Evolutionary conservation across 2,329 filamentous ascomycete genomes (phyloP).

Genomic region (Emmonsiellopsis sp.): DNA sequence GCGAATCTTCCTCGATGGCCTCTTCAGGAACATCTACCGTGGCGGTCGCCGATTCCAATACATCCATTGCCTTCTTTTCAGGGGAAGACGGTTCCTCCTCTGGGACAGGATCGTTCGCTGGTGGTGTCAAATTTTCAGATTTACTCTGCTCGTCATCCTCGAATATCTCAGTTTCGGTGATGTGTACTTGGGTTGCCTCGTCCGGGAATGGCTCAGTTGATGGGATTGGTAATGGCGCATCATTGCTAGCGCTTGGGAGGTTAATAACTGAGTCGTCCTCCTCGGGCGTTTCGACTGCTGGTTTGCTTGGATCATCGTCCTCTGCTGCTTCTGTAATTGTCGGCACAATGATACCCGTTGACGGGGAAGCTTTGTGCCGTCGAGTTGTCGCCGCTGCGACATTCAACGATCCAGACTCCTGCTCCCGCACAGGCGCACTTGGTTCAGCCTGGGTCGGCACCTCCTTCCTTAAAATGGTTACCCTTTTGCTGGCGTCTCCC

Average conservation of each 20-base stretch:
- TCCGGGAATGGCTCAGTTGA: not conserved
- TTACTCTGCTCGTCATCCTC: not conserved
- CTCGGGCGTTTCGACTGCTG: constrained; percentile 19
- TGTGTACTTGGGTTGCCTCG: not conserved
- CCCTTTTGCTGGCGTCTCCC: constrained; percentile 9
- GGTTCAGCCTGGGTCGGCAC: constrained; percentile 21
- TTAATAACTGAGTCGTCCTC: constrained; percentile 1
- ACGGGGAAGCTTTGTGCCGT: constrained; percentile 58
- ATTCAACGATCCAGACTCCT: constrained; percentile 15
- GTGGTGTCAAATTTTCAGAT: not conserved
- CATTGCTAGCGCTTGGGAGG: not conserved
- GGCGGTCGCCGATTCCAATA: not conserved
- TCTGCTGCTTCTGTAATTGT: constrained; percentile 62
- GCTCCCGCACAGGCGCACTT: not conserved
- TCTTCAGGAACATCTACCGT: not conserved
- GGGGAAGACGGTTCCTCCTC: not conserved
- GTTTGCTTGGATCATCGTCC: constrained; percentile 15
- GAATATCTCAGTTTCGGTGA: not conserved
- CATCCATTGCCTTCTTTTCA: not conserved
- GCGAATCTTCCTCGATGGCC: not conserved
- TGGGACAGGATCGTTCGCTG: not conserved
- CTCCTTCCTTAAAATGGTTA: constrained; percentile 33
- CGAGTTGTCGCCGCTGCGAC: constrained; percentile 59
- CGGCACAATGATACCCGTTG: constrained; percentile 62
- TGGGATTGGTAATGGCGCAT: not conserved